Percentiles rank a stretch among this genome's conserved stretches.
phyloP scores from a whole-genome alignment of 2,329 filamentous ascomycete species.

The Cladosporium sp. region DNA sequence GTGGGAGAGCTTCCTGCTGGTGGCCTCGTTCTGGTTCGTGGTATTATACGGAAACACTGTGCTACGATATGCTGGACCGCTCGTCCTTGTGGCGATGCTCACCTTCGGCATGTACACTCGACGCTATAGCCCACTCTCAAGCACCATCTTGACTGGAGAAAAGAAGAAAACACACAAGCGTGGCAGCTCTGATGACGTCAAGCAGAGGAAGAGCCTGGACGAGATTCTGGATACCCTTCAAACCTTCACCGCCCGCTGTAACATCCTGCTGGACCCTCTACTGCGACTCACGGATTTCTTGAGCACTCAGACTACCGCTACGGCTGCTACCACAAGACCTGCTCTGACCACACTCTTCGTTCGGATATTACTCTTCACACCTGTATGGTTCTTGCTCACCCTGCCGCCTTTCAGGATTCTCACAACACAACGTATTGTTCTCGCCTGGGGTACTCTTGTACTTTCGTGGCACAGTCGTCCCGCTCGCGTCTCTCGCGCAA shows the following conservation, averaged over 20 bases:
- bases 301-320: conserved; percentile 78
- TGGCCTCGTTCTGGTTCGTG: conserved; percentile 81
- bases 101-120: conserved; percentile 92
- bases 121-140: conserved; percentile 85
- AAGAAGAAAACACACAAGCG: conserved; percentile 50
- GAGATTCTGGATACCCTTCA: conserved; percentile 95
- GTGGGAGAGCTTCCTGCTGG: conserved; percentile 93
- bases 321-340: conserved; percentile 85
- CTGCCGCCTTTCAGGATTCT: conserved; percentile 81
- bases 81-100: conserved; percentile 75
- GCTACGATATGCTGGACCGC: conserved; percentile 77
- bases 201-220: conserved; percentile 83
- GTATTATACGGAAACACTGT: conserved; percentile 83
- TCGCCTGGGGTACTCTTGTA: conserved; percentile 82
- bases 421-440: conserved; percentile 78
- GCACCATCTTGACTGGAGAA: conserved; percentile 72
- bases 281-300: conserved; percentile 89
- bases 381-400: conserved; percentile 81
- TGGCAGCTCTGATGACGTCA: conserved; percentile 44
- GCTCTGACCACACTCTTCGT: conserved; percentile 88
- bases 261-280: conserved; percentile 86
- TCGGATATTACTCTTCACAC: conserved; percentile 82
- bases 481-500: conserved; percentile 77
- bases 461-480: conserved; percentile 91
- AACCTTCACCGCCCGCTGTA: conserved; percentile 86